Evolutionary conservation across 345 rosid genomes (phyloP), one percentile per base, ranked within the genome.

Genomic region (Aethionema arabicum): DNA sequence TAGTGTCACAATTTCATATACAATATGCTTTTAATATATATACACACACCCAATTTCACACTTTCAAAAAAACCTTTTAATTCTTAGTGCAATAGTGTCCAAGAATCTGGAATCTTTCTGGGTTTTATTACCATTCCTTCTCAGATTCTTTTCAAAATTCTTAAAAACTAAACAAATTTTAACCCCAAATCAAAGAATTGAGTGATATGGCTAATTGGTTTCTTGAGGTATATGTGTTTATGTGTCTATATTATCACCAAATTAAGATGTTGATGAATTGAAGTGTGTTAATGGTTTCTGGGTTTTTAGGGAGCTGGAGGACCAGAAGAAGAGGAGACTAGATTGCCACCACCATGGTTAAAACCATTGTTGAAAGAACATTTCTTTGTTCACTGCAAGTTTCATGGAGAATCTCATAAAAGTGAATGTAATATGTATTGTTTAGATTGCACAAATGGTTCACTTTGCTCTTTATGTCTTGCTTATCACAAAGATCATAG

Each of bases 341-440:
- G 78, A 58, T 83, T 83, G 90, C 99, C 97, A 0, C 99, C 97
- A 0, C 82, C 79, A 56, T 93, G 99, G 99, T 69, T 93, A 49
- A 81, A 71, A 63, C 91, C 91, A 33, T 77, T 93, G 59, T 78
- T 93, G 3, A 65, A 73, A 37, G 87, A 85, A 52, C 80, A 82
- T 4, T 93, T 93, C 83, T 93, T 93, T 76, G 92, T 73, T 75
- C 97, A 90, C 43, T 95, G 99, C 72, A 86, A 86, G 80, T 60
- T 52, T 9, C 98, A 95, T 75, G 84, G 71, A 7, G 95, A 90
- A 73, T 84, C 95, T 53, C 93, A 86, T 67, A 90, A 90, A 81
- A 90, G 85, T 63, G 99, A 95, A 77, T 90, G 99, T 70, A 95
- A 95, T 62, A 90, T 90, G 99, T 95, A 79, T 61, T 95, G 99